phyloP scores from a whole-genome alignment of 805 yeast species.

The Nakazawaea populi region DNA sequence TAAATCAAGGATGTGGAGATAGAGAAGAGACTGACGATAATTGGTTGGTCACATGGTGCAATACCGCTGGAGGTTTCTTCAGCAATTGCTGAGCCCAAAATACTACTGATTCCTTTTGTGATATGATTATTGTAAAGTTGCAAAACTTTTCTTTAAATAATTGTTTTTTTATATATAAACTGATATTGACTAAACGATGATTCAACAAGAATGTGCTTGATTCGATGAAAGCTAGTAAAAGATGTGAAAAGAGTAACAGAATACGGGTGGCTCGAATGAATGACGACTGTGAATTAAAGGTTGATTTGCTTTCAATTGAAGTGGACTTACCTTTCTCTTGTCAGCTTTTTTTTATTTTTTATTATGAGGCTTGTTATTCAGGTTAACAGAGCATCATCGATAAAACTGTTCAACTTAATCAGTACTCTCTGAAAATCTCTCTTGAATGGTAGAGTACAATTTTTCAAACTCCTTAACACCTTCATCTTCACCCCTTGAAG shows the following conservation, averaged over 20 bases:
- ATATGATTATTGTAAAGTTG: too few relatives aligned
- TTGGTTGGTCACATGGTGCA: background rate
- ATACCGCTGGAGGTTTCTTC: background rate
- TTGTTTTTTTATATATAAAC: background rate
- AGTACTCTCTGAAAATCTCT: constrained; percentile 91
- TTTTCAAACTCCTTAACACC: constrained; percentile 72
- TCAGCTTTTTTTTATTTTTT: background rate
- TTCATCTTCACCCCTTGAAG: constrained; percentile 81
- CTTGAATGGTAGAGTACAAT: constrained; percentile 69
- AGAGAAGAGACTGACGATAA: background rate
- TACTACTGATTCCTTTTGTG: background rate
- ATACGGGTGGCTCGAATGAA: background rate
- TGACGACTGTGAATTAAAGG: too few relatives aligned
- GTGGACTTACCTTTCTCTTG: background rate
- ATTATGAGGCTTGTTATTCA: constrained; percentile 4
- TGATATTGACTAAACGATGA: background rate
- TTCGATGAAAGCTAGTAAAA: background rate
- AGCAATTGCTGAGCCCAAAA: background rate
- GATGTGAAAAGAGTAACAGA: background rate
- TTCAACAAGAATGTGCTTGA: background rate
- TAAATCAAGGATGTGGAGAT: background rate
- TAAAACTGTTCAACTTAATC: constrained; percentile 41
- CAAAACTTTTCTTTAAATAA: background rate
- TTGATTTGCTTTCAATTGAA: too few relatives aligned
- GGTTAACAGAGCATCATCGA: too few relatives aligned